These are phyloP conservation scores for Epichloe aotearoae DNA, from an alignment of 2,329 filamentous ascomycete species.

Conservation along the genomic window DNA sequence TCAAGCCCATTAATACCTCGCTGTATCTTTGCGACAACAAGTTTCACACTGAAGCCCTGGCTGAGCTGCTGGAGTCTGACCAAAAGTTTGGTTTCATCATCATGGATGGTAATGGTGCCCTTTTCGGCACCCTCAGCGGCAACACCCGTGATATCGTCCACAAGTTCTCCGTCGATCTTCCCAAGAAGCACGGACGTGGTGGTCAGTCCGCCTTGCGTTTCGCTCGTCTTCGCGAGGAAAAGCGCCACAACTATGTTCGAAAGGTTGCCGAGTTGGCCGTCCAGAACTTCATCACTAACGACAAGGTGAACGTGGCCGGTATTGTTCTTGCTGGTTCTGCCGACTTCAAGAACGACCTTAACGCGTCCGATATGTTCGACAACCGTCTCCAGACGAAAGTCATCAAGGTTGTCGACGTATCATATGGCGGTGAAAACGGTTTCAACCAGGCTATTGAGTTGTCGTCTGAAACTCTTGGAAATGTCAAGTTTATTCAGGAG, in stretches of 20 bases:
- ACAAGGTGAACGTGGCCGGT: slow-evolving; percentile 96
- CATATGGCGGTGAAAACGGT: slow-evolving; percentile 96
- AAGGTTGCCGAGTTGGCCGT: slow-evolving; percentile 97
- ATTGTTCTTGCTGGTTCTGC: slow-evolving; percentile 92
- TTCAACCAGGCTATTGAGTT: slow-evolving; percentile 99
- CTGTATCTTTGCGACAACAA: slow-evolving; percentile 99
- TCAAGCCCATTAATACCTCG: slow-evolving; percentile 99
- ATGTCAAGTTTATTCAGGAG: slow-evolving; percentile 99
- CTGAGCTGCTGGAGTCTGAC: slow-evolving; percentile 93
- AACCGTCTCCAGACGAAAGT: slow-evolving; percentile 83
- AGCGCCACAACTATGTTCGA: slow-evolving; percentile 98
- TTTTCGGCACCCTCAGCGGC: slow-evolving; percentile 92
- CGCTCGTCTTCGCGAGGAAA: slow-evolving; percentile 96
- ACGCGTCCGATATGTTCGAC: slow-evolving; percentile 96
- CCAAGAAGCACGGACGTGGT: slow-evolving; percentile 99
- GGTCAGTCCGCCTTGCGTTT: slow-evolving; percentile 99
- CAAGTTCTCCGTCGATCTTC: slow-evolving; percentile 96
- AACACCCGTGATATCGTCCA: slow-evolving; percentile 95
- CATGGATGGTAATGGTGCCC: slow-evolving; percentile 97
- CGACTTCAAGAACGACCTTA: slow-evolving; percentile 99
- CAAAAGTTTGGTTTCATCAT: slow-evolving; percentile 99
- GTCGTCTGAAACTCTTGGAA: slow-evolving; percentile 86
- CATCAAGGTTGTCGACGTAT: slow-evolving; percentile 98
- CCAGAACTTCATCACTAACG: slow-evolving; percentile 96
- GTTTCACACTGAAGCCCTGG: slow-evolving; percentile 95